These are phyloP conservation scores for Breviolum minutum DNA, from an alignment of 73 alveolate species.

Conservation along the genomic window DNA sequence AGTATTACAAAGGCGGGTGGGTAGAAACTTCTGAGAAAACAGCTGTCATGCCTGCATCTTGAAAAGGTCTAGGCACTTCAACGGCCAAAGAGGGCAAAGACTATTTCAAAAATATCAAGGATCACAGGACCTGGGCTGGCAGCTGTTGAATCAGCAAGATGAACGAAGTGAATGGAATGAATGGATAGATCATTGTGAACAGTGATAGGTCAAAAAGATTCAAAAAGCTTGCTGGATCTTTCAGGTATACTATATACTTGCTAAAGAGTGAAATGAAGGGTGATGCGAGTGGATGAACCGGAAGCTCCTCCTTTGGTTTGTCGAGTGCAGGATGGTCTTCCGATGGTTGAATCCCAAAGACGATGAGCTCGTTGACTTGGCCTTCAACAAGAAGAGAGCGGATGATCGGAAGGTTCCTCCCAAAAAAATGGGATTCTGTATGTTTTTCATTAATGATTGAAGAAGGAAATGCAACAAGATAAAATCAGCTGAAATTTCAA, in stretches of 20 bases:
- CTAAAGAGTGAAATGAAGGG: background rate
- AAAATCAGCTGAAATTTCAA: too few relatives aligned
- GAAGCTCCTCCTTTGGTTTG: background rate
- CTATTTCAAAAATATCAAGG: slow-evolving; percentile 98
- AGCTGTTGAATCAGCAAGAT: too few relatives aligned
- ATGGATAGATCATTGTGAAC: background rate
- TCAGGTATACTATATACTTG: background rate
- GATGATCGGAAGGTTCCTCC: slow-evolving; percentile 99
- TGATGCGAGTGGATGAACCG: background rate
- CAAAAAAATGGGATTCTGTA: background rate
- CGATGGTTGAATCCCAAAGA: slow-evolving; percentile 96
- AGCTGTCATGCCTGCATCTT: background rate
- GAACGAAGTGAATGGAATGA: too few relatives aligned
- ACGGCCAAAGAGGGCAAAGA: slow-evolving; percentile 99
- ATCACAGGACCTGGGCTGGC: slow-evolving; percentile 96
- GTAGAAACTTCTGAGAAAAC: background rate
- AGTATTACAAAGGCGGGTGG: slow-evolving; percentile 99
- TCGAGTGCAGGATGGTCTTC: slow-evolving; percentile 55
- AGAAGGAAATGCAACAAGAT: too few relatives aligned
- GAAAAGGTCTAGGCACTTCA: slow-evolving; percentile 98
- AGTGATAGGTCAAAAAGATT: too few relatives aligned
- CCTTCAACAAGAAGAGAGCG: slow-evolving; percentile 99
- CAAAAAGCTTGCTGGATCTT: background rate
- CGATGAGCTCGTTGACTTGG: slow-evolving; percentile 99
- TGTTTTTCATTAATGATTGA: background rate